Percentiles rank a stretch among this genome's conserved stretches.
Evolutionary conservation across 352 stramenopile species (phyloP).

Genomic region (Phytophthora sansomeana): DNA sequence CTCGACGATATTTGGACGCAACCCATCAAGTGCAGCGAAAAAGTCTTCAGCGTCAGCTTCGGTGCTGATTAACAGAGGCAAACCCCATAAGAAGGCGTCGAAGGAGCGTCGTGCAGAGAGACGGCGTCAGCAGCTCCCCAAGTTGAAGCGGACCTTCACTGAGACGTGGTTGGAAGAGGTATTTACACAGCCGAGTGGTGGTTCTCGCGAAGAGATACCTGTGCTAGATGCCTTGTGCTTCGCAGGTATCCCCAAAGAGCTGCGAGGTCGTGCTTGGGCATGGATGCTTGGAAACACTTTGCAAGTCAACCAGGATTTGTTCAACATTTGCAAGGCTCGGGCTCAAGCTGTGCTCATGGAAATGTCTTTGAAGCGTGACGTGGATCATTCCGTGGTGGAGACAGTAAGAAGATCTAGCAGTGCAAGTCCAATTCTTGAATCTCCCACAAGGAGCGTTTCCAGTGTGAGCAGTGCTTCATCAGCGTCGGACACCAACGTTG

Average conservation of each 20-base stretch:
- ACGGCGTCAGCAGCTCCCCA: constrained; percentile 63
- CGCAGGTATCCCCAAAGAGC: constrained; percentile 83
- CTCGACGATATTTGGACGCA: constrained; percentile 44
- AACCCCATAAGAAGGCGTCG: constrained; percentile 48
- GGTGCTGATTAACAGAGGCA: constrained; percentile 33
- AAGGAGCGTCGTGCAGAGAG: constrained; percentile 74
- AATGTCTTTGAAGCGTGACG: constrained; percentile 75
- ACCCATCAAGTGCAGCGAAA: constrained; percentile 52
- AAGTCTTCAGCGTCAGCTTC: constrained; percentile 22
- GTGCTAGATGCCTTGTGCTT: constrained; percentile 79
- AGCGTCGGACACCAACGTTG: constrained; percentile 22
- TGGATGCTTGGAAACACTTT: constrained; percentile 85
- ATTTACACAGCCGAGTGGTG: constrained; percentile 46
- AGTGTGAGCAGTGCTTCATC: constrained; percentile 46
- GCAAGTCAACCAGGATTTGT: constrained; percentile 89
- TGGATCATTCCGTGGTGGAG: constrained; percentile 42
- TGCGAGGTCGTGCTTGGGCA: constrained; percentile 81
- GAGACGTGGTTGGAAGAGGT: constrained; percentile 82
- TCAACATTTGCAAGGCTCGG: constrained; percentile 80
- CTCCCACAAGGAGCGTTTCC: constrained; percentile 33
- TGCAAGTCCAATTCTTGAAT: constrained; percentile 35
- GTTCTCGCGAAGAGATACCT: constrained; percentile 35
- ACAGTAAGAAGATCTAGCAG: constrained; percentile 30
- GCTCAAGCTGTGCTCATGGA: constrained; percentile 79
- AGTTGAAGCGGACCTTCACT: constrained; percentile 78